These are phyloP conservation scores for Rosa rugosa DNA, from an alignment of 306 rosid genomes.

Conservation along the genomic window DNA sequence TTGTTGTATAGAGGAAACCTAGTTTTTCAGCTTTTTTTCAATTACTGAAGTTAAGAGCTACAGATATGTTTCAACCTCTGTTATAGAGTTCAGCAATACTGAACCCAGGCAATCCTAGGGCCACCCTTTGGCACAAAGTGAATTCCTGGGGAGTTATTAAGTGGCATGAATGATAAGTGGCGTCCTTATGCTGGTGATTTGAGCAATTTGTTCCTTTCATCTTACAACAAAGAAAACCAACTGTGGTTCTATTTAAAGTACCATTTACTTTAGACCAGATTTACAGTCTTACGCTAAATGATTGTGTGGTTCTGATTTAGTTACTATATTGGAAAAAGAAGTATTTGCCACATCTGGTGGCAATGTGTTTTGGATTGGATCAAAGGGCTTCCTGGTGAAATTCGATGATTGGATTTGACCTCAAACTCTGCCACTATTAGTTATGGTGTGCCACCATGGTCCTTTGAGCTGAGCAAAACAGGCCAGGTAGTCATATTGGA, in stretches of 20 bases:
- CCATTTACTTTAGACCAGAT: neutral
- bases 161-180: conserved; percentile 34
- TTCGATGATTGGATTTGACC: too few relatives aligned
- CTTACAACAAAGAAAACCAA: conserved; percentile 21
- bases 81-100: neutral
- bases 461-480: too few relatives aligned
- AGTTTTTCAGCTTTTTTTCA: conserved; percentile 41
- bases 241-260: conserved; percentile 15
- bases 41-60: conserved; percentile 48
- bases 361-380: too few relatives aligned
- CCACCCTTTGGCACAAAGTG: conserved; percentile 37
- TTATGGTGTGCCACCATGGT: too few relatives aligned
- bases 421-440: too few relatives aligned
- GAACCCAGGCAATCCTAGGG: conserved; percentile 19
- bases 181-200: conserved; percentile 36
- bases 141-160: neutral
- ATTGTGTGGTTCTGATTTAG: conserved; percentile 36
- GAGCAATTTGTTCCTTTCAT: conserved; percentile 7
- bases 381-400: too few relatives aligned
- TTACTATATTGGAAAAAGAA: conserved; percentile 19
- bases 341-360: too few relatives aligned
- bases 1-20: neutral
- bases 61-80: conserved; percentile 37
- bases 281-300: conserved; percentile 36
- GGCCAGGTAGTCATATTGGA: too few relatives aligned